Evolutionary conservation across 352 stramenopile species (phyloP).

Genomic region (Phytophthora melonis): DNA sequence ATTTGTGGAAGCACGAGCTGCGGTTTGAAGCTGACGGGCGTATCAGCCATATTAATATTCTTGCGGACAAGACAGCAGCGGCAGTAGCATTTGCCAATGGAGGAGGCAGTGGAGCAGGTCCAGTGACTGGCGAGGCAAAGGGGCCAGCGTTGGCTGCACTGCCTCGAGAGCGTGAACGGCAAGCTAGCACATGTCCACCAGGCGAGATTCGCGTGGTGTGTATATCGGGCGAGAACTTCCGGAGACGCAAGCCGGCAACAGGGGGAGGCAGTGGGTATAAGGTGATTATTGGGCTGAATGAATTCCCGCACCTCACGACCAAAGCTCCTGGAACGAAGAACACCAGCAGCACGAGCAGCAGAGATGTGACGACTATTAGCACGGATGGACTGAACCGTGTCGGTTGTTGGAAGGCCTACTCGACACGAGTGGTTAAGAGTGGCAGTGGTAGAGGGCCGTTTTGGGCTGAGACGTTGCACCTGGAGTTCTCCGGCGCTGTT

Average conservation of each 20-base stretch:
- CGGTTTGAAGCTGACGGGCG: constrained; percentile 82
- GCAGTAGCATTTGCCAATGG: constrained; percentile 76
- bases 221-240: constrained; percentile 64
- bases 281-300: constrained; percentile 74
- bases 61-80: constrained; percentile 83
- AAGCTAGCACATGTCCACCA: constrained; percentile 70
- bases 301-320: constrained; percentile 73
- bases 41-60: constrained; percentile 88
- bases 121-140: constrained; percentile 58
- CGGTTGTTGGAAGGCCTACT: constrained; percentile 71
- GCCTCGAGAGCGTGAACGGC: constrained; percentile 69
- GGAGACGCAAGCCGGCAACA: constrained; percentile 42
- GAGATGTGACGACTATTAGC: constrained; percentile 32
- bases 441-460: constrained; percentile 60
- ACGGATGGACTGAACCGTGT: constrained; percentile 59
- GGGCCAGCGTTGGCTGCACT: constrained; percentile 55
- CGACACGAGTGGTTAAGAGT: constrained; percentile 67
- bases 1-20: constrained; percentile 87
- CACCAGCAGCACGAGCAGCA: constrained; percentile 27
- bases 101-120: constrained; percentile 30
- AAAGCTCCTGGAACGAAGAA: constrained; percentile 43
- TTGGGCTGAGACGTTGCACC: constrained; percentile 81
- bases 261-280: constrained; percentile 69
- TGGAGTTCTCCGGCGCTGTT: constrained; percentile 82
- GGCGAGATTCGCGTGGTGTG: constrained; percentile 86